Evolutionary conservation across 2,329 filamentous ascomycete species (phyloP).

Genomic region (Colletotrichum plurivorum): DNA sequence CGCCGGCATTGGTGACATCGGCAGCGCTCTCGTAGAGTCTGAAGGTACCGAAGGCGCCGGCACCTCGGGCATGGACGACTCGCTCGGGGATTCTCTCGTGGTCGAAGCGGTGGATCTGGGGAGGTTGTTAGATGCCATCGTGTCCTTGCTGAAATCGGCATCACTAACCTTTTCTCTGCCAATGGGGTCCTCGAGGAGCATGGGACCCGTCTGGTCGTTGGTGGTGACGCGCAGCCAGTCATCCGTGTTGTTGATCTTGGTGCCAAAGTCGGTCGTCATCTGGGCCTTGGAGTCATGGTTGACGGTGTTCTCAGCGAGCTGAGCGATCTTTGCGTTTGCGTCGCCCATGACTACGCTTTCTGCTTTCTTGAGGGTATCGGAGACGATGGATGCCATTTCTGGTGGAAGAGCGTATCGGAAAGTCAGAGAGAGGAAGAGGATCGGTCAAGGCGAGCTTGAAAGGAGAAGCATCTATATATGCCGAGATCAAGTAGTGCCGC

Average conservation of each 20-base stretch:
- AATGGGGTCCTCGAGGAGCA: slow-evolving; percentile 79
- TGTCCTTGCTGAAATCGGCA: accelerated
- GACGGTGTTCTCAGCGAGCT: slow-evolving; percentile 71
- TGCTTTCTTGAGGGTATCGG: slow-evolving; percentile 54
- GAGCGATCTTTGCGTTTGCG: slow-evolving; percentile 68
- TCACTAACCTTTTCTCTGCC: slow-evolving; percentile 77
- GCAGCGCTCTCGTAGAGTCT: slow-evolving; percentile 66
- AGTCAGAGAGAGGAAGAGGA: not conserved
- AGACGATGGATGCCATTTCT: slow-evolving; percentile 44
- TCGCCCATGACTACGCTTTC: slow-evolving; percentile 58
- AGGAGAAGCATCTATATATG: not conserved
- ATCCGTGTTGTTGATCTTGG: slow-evolving; percentile 80
- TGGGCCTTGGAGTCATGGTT: slow-evolving; percentile 70
- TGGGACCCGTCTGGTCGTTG: slow-evolving; percentile 75
- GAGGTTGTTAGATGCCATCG: slow-evolving; percentile 5
- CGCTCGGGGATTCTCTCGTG: slow-evolving; percentile 73
- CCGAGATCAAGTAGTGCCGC: slow-evolving; percentile 7
- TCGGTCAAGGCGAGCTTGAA: not conserved
- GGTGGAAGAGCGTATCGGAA: not conserved
- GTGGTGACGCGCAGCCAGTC: slow-evolving; percentile 80
- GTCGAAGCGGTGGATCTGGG: slow-evolving; percentile 80
- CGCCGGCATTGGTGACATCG: slow-evolving; percentile 74
- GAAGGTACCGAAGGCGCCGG: slow-evolving; percentile 68
- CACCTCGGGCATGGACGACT: slow-evolving; percentile 73
- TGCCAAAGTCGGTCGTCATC: slow-evolving; percentile 84